Evolutionary conservation across 1,284 basidiomycete genomes (phyloP).

Genomic region (Lignosus rhinocerotis): DNA sequence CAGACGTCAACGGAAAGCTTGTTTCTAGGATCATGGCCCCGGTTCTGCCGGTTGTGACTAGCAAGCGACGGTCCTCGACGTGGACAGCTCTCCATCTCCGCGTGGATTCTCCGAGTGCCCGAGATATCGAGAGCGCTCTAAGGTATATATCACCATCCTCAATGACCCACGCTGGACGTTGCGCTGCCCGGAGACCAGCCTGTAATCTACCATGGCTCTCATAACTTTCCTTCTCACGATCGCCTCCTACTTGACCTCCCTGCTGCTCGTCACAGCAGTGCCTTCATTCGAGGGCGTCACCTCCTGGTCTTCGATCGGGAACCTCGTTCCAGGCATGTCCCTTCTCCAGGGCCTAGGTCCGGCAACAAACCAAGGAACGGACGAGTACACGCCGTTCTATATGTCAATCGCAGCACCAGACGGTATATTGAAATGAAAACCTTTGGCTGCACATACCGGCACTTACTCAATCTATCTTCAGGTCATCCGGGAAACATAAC

Average conservation of each 20-base stretch:
- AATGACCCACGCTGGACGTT: not conserved
- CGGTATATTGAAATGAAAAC: too few relatives aligned
- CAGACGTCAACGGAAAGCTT: conserved; percentile 12
- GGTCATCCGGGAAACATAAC: conserved; percentile 34
- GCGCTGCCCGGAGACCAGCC: conserved; percentile 1
- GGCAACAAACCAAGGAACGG: conserved; percentile 7
- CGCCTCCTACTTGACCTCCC: conserved; percentile 24
- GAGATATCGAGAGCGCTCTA: not conserved
- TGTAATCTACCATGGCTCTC: conserved; percentile 16
- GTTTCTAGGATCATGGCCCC: conserved; percentile 8
- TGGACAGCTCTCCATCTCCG: conserved; percentile 7
- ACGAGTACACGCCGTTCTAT: conserved; percentile 35
- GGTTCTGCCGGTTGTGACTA: conserved; percentile 14
- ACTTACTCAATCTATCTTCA: conserved; percentile 3
- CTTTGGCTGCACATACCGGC: too few relatives aligned
- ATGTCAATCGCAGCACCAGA: conserved; percentile 35
- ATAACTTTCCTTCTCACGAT: conserved; percentile 21
- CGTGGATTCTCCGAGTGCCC: conserved; percentile 18
- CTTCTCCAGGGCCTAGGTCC: conserved; percentile 47
- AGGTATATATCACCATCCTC: conserved; percentile 10
- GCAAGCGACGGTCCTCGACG: conserved; percentile 17
- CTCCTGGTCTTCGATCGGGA: conserved; percentile 43
- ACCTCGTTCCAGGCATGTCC: conserved; percentile 49
- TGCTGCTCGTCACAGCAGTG: conserved; percentile 35
- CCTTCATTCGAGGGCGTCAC: conserved; percentile 50